phyloP scores from a whole-genome alignment of 768 basidiomycete species.

The Mycena floridula region DNA sequence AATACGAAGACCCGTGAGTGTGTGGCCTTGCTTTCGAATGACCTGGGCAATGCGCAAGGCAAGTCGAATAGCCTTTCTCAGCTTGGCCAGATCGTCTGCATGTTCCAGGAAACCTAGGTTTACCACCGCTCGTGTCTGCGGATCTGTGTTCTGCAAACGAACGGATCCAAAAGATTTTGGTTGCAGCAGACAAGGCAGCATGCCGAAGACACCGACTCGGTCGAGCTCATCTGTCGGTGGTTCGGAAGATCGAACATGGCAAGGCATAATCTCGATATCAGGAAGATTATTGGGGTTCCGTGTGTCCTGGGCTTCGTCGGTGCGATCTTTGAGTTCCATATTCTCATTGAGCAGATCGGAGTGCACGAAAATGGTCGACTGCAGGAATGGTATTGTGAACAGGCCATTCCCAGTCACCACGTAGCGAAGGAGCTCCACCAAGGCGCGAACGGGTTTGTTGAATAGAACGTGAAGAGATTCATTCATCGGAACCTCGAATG shows the following conservation, averaged over 20 bases:
- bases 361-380: conserved; percentile 21
- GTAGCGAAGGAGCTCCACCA: conserved; percentile 20
- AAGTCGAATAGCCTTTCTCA: conserved; percentile 11
- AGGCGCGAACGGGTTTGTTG: conserved; percentile 11
- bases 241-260: conserved; percentile 12
- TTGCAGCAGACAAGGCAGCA: conserved; percentile 8
- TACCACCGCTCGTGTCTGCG: conserved; percentile 7
- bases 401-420: conserved; percentile 17
- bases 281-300: conserved; percentile 12
- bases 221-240: conserved; percentile 9
- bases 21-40: conserved; percentile 15
- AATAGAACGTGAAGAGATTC: conserved; percentile 19
- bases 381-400: conserved; percentile 16
- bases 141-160: conserved; percentile 13
- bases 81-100: conserved; percentile 13
- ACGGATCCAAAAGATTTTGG: conserved; percentile 13
- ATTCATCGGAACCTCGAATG: conserved; percentile 18
- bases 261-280: conserved; percentile 24
- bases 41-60: conserved; percentile 11
- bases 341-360: conserved; percentile 16
- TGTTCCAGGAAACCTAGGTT: conserved; percentile 17
- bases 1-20: conserved; percentile 15
- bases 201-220: conserved; percentile 13
- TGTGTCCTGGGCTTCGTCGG: not conserved
- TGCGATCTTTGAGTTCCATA: conserved; percentile 7